Evolutionary conservation across 1,284 basidiomycete species (phyloP), one percentile per base, ranked within the genome.

Genomic region (Tilletia setariae): DNA sequence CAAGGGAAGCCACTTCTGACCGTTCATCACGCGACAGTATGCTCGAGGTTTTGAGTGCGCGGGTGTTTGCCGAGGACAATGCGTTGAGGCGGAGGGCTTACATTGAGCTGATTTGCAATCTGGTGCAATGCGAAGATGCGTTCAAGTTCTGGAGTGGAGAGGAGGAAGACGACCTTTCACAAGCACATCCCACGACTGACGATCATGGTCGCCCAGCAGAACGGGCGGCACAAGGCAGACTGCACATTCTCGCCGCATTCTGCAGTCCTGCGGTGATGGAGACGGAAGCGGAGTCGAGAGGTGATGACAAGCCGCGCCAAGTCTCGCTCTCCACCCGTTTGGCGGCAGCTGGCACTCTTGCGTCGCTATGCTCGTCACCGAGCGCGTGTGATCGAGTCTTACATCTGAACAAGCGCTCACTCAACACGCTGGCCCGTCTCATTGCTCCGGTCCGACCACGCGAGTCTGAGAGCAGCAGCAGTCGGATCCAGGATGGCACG

Each of bases 71-170:
- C 73, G 91, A 92, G 76, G 91, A 94, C 67, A 90, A 97, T 79
- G 83, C 83, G 0, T 86, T 98, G 72, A 86, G 95, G 62, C 88
- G 93, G 21, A 86, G 95, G 68, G 94, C 95, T 0, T 89, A 93
- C 0, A 90, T 90, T 66, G 93, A 98, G 83, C 87, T 98, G n/a
- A 85, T 94, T 1, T 98, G 94, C 86, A 98, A 98, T 83, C 86
- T 98, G 30, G 86, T 93, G 53, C 88, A 86, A 15, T 90, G 89
- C 25, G 90, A 93, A 61, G 84, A 85, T 1, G 88, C 90, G 1
- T 94, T 91, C 81, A 86, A 88, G 70, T 86, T 86, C 71, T 94
- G 91, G 81, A 79, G 78, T n/a, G 79, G 79, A 15, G 78, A 81
- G 61, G 71, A 47, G 42, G 73, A 62, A 8, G 56, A 61, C 15